Conservation (phyloP, 192 early-diverging fungal genomes). For the Coemansia sp. region DNA sequence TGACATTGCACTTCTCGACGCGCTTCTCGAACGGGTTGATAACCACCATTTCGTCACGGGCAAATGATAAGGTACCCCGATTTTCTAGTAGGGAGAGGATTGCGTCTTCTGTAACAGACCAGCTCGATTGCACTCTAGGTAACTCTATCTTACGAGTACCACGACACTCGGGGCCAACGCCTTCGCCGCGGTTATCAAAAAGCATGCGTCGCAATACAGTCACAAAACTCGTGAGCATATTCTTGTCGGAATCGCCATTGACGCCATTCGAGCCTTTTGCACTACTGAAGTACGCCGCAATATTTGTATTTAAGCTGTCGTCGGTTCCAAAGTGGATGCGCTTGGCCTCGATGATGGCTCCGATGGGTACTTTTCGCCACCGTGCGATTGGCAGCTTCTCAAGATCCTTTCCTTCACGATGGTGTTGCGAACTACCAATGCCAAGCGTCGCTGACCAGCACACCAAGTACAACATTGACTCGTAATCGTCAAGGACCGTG, state of each 20-base stretch:
- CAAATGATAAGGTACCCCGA: background rate
- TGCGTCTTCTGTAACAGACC: background rate
- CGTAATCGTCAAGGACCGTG: too few species aligned
- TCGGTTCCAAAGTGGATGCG: too few species aligned
- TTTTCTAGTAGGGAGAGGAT: background rate
- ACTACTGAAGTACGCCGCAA: background rate
- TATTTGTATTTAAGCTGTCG: background rate
- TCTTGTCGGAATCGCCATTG: background rate
- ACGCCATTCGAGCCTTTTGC: background rate
- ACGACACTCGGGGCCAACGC: background rate
- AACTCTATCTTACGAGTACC: background rate
- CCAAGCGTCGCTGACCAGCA: too few species aligned
- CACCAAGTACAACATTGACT: too few species aligned
- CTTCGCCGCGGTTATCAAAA: background rate
- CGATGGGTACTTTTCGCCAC: too few species aligned
- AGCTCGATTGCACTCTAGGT: background rate
- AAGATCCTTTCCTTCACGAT: too few species aligned
- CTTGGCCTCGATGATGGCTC: too few species aligned
- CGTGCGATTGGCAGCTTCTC: too few species aligned
- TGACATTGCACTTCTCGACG: background rate
- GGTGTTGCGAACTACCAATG: too few species aligned
- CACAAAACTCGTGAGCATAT: background rate
- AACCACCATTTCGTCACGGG: background rate
- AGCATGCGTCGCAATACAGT: background rate
- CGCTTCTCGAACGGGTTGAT: slow-evolving; percentile 1